A percentile compares a stretch with the other conserved stretches of the same genome.
Evolutionary conservation across 768 basidiomycete species (phyloP).

Genomic region (Thelephora aurantiotincta): DNA sequence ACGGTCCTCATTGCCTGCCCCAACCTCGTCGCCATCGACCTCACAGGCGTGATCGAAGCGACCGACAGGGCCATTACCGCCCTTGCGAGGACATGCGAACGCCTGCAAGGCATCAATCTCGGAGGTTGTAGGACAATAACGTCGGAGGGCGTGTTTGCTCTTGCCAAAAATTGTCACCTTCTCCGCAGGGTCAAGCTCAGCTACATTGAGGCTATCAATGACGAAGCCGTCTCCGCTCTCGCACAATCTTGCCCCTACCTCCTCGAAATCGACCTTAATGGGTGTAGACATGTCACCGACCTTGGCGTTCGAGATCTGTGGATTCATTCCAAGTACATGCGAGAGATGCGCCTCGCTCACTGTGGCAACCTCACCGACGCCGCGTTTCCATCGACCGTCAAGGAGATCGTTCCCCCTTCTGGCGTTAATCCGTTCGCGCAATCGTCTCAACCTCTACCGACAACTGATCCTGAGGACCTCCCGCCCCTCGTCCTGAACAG

Average conservation of each 20-base stretch:
- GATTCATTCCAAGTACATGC: constrained; percentile 66
- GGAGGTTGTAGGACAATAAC: constrained; percentile 71
- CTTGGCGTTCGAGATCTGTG: constrained; percentile 71
- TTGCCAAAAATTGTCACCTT: constrained; percentile 61
- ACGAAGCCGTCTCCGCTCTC: constrained; percentile 60
- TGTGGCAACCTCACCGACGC: constrained; percentile 68
- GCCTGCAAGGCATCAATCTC: constrained; percentile 86
- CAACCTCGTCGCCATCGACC: constrained; percentile 78
- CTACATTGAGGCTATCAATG: constrained; percentile 62
- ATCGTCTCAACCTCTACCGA: constrained; percentile 8
- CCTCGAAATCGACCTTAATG: constrained; percentile 88
- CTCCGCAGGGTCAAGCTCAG: constrained; percentile 86
- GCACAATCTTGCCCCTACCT: constrained; percentile 72
- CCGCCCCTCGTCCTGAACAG: constrained; percentile 55
- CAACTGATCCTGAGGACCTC: constrained; percentile 25
- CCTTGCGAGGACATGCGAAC: constrained; percentile 54
- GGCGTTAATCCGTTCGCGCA: constrained; percentile 21
- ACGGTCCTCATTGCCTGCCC: constrained; percentile 54
- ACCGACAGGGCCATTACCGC: constrained; percentile 60
- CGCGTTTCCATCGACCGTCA: constrained; percentile 69
- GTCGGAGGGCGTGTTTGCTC: constrained; percentile 59
- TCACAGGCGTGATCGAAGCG: constrained; percentile 56
- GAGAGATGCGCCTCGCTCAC: constrained; percentile 80
- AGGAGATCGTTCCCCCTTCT: constrained; percentile 29
- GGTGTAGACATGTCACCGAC: constrained; percentile 69